phyloP scores from a whole-genome alignment of 768 basidiomycete genomes.

The Lentinula edodes region DNA sequence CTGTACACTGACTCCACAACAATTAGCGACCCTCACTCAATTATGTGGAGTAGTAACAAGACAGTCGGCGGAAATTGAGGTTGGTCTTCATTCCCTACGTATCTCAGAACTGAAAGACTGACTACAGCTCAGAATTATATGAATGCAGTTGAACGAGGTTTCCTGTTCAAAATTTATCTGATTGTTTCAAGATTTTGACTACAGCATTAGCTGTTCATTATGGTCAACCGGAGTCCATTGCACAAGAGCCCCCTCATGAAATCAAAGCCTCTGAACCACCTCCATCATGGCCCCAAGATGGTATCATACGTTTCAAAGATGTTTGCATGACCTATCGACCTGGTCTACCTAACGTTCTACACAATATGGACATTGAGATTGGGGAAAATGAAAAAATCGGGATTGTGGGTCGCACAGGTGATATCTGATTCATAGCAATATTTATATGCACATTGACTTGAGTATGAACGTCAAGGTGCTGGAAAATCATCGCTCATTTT shows the following conservation, averaged over 20 bases:
- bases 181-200: not conserved
- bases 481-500: constrained; percentile 61
- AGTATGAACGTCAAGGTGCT: constrained; percentile 29
- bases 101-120: not conserved
- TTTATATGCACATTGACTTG: not conserved
- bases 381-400: constrained; percentile 71
- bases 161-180: not conserved
- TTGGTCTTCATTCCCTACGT: constrained; percentile 13
- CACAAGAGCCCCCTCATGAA: constrained; percentile 63
- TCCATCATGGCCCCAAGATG: constrained; percentile 55
- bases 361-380: constrained; percentile 55
- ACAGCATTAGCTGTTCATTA: constrained; percentile 43
- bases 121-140: constrained; percentile 44
- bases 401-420: constrained; percentile 52
- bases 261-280: constrained; percentile 50
- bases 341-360: constrained; percentile 65
- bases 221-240: constrained; percentile 39
- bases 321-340: constrained; percentile 60
- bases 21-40: constrained; percentile 44
- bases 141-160: constrained; percentile 59
- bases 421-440: not conserved
- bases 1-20: not conserved
- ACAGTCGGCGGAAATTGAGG: constrained; percentile 63
- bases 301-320: constrained; percentile 57
- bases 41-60: constrained; percentile 52